These are phyloP conservation scores for Phaeodactylum tricornutum DNA, from an alignment of 108 stramenopile genomes.

Conservation along the genomic window DNA sequence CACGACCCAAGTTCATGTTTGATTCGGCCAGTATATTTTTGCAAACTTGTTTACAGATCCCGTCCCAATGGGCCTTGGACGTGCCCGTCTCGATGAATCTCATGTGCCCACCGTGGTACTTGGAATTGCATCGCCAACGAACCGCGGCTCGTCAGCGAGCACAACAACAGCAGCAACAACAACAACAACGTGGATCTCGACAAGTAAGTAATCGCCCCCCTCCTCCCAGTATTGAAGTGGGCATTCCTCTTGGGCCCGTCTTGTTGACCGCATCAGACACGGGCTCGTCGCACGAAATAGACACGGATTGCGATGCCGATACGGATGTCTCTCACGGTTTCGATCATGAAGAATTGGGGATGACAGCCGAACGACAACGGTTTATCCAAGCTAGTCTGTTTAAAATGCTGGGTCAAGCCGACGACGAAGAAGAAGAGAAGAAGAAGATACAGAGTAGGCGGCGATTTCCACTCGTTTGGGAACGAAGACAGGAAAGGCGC, in stretches of 20 bases:
- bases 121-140: constrained; percentile 37
- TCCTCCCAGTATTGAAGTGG: neutral
- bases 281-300: constrained; percentile 10
- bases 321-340: constrained; percentile 16
- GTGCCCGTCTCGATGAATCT: constrained; percentile 77
- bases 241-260: neutral
- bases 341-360: constrained; percentile 67
- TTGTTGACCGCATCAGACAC: constrained; percentile 13
- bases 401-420: constrained; percentile 78
- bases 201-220: neutral
- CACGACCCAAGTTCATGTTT: constrained; percentile 92
- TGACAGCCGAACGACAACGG: constrained; percentile 76
- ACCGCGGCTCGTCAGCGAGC: constrained; percentile 8
- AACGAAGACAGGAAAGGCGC: no score
- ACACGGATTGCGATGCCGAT: neutral
- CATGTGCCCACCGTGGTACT: constrained; percentile 78
- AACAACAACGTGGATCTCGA: neutral
- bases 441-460: no score
- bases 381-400: constrained; percentile 82
- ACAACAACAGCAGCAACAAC: no score
- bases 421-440: constrained; percentile 14
- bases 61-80: constrained; percentile 60
- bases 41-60: constrained; percentile 79
- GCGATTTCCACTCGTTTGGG: no score
- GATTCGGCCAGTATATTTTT: constrained; percentile 93